A percentile compares a stretch with the other conserved stretches of the same genome.
Evolutionary conservation across 371 early-diverging fungal species (phyloP).

Genomic region (Thermomucor indicae-seudaticae): DNA sequence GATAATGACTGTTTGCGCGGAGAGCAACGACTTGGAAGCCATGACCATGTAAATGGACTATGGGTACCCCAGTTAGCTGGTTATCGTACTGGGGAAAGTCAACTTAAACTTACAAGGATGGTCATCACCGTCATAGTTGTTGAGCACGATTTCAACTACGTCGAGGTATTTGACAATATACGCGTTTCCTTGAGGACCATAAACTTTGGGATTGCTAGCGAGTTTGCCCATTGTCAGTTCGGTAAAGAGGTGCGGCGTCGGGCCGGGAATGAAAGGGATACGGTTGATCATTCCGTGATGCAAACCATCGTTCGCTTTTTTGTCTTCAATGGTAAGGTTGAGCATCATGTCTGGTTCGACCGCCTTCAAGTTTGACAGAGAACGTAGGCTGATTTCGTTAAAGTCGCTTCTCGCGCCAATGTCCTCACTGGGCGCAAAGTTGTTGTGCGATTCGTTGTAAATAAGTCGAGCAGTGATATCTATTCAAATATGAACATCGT

Average conservation of each 20-base stretch:
- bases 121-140: conserved; percentile 56
- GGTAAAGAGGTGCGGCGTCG: conserved; percentile 61
- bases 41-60: conserved; percentile 83
- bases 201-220: conserved; percentile 41
- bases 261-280: conserved; percentile 54
- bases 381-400: conserved; percentile 47
- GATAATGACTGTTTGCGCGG: conserved; percentile 27
- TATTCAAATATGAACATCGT: background rate
- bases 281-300: conserved; percentile 77
- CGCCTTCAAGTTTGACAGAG: conserved; percentile 25
- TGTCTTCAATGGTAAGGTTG: conserved; percentile 52
- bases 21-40: conserved; percentile 66
- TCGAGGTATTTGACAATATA: conserved; percentile 42
- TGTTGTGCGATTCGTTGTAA: conserved; percentile 32
- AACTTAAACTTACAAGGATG: conserved; percentile 57
- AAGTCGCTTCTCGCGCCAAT: conserved; percentile 23
- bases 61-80: background rate
- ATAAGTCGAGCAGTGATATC: conserved; percentile 49
- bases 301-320: conserved; percentile 58
- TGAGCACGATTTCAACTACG: conserved; percentile 46
- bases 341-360: conserved; percentile 38
- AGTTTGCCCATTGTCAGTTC: conserved; percentile 53
- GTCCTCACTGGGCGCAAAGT: conserved; percentile 32
- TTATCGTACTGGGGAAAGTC: background rate
- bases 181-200: conserved; percentile 57